These are phyloP conservation scores for Triadica sebifera DNA, from an alignment of 345 rosid genomes.

Conservation along the genomic window DNA sequence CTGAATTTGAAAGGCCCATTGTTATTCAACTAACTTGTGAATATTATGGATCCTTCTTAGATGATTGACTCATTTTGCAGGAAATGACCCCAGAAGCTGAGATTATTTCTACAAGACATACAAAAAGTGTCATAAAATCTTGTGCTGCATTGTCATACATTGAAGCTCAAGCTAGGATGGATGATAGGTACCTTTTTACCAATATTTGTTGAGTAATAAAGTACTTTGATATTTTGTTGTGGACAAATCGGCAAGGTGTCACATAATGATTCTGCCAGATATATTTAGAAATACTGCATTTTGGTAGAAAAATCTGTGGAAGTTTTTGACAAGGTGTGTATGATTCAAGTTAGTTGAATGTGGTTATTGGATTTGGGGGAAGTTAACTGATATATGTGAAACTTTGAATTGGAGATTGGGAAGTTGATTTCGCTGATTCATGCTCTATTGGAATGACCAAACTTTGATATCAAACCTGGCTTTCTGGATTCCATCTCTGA, in stretches of 20 bases:
- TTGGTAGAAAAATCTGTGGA: no score
- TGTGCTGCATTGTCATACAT: conserved; percentile 92
- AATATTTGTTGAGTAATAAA: conserved; percentile 11
- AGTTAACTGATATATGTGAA: no score
- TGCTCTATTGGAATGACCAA: neutral
- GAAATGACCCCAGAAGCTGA: conserved; percentile 95
- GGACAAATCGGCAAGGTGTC: neutral
- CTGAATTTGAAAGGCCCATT: neutral
- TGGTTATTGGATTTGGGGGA: neutral
- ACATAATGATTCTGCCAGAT: neutral
- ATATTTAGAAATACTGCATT: no score
- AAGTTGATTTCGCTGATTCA: neutral
- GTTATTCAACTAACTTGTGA: neutral
- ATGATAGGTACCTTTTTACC: conserved; percentile 69
- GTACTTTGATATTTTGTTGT: neutral
- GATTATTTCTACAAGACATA: conserved; percentile 70
- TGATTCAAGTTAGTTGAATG: no score
- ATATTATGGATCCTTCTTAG: conserved; percentile 19
- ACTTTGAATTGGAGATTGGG: no score
- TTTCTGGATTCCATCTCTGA: neutral
- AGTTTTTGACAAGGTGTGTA: no score
- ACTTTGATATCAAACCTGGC: neutral
- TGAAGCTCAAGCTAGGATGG: conserved; percentile 99
- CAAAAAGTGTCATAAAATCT: conserved; percentile 91
- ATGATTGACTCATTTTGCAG: conserved; percentile 37